phyloP scores from a whole-genome alignment of 768 basidiomycete species.

The Xanthoconium stramineum region DNA sequence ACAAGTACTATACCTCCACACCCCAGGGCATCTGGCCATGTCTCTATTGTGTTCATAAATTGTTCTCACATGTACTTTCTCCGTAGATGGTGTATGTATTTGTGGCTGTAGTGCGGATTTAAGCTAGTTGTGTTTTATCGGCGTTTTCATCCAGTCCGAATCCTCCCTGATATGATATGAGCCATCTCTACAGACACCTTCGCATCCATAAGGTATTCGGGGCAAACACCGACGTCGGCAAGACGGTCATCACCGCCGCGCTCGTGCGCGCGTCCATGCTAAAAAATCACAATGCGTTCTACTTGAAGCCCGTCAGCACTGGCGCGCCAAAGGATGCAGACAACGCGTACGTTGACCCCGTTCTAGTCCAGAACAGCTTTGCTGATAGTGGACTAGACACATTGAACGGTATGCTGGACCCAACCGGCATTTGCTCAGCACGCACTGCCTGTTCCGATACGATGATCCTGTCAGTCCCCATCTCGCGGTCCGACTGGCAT shows the following conservation, averaged over 20 bases:
- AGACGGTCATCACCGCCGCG: slow-evolving; percentile 86
- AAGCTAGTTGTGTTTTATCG: neutral
- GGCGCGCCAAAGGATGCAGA: slow-evolving; percentile 80
- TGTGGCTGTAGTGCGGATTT: slow-evolving; percentile 22
- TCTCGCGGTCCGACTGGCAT: slow-evolving; percentile 64
- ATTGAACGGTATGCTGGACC: slow-evolving; percentile 51
- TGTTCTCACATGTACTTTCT: neutral
- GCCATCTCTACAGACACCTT: slow-evolving; percentile 80
- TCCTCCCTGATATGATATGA: slow-evolving; percentile 45
- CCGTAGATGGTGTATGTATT: slow-evolving; percentile 4
- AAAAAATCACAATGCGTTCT: slow-evolving; percentile 51
- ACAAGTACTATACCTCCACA: slow-evolving; percentile 14
- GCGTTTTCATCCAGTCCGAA: neutral
- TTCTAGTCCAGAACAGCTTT: neutral
- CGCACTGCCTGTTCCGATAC: slow-evolving; percentile 78
- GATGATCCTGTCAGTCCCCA: slow-evolving; percentile 93
- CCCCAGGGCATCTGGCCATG: slow-evolving; percentile 26
- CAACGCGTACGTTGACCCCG: slow-evolving; percentile 56
- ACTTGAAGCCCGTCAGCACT: slow-evolving; percentile 91
- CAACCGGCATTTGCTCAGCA: slow-evolving; percentile 41
- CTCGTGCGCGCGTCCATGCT: slow-evolving; percentile 76
- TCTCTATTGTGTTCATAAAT: slow-evolving; percentile 20
- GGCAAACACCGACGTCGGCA: slow-evolving; percentile 95
- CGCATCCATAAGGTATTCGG: slow-evolving; percentile 91
- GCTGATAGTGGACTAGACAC: slow-evolving; percentile 47